A percentile compares a stretch with the other conserved stretches of the same genome.
These are phyloP conservation scores for Phialocephala sp. DNA, from an alignment of 2,329 filamentous ascomycete genomes.

Conservation along the genomic window DNA sequence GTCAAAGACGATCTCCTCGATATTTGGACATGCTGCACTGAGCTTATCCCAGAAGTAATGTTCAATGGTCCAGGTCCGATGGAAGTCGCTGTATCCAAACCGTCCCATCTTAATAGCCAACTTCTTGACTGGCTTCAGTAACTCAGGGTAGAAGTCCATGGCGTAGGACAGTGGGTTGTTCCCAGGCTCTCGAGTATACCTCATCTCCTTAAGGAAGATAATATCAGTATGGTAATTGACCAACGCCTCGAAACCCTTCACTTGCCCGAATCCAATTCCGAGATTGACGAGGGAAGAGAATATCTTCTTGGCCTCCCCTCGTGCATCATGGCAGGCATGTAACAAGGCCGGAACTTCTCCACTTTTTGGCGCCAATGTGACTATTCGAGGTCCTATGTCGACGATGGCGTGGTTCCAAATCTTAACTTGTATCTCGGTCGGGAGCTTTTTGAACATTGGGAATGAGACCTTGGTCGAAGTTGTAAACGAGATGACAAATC, in stretches of 20 bases:
- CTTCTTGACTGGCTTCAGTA: neutral
- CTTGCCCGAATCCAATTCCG: neutral
- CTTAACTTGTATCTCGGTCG: neutral
- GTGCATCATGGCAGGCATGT: neutral
- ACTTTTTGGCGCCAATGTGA: neutral
- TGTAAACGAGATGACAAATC: neutral
- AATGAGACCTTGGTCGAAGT: neutral
- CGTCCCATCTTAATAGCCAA: neutral
- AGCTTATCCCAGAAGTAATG: neutral
- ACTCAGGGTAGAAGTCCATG: neutral
- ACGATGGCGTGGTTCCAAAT: conserved; percentile 7
- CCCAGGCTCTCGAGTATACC: neutral
- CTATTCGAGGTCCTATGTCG: neutral
- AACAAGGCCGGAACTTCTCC: conserved; percentile 1
- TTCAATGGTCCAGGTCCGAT: neutral
- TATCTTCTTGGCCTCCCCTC: neutral
- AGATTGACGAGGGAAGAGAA: neutral
- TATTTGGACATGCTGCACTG: neutral
- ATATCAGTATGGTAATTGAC: neutral
- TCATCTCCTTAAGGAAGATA: neutral
- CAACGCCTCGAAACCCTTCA: neutral
- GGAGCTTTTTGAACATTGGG: neutral
- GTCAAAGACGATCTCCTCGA: neutral
- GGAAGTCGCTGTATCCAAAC: neutral
- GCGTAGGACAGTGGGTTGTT: neutral